Evolutionary conservation across 2,329 filamentous ascomycete genomes (phyloP), one percentile per base, ranked within the genome.

Genomic region (Talaromyces pinophilus): DNA sequence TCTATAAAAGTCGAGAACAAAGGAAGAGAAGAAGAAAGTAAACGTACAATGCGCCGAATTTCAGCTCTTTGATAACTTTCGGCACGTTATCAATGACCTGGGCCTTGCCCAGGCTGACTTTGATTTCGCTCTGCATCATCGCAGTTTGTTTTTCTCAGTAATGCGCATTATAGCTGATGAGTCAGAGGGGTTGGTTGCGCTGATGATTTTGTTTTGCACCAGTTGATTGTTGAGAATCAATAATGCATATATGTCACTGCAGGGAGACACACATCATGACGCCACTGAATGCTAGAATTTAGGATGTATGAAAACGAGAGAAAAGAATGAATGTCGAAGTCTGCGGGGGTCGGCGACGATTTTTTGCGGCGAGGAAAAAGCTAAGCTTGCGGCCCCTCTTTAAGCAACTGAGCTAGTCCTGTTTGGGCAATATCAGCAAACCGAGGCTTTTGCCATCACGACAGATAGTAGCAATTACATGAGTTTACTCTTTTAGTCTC

Each of bases 51-150:
- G 98, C 92, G 75, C 94, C 94, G 79, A 98, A 98, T 76, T 96
- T 93, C 77, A 98, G 87, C 76, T 93, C 90, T 78, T 90, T 93
- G 83, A 97, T 96, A 74, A 92, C 90, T 83, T 96, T 96, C 40
- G 94, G 94, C 65, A 92, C 85, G 76, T 89, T 89, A 80, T 97
- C 93, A 63, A 92, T 87, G 77, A 97, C 90, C 86, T 97, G 93
- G 83, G 92, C 88, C 85, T 97, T 97, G 72, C 79, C 78, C 77
- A 80, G 78, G 72, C 80, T 78, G 73, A 88, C 79, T 72, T 79
- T 77, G 67, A 75, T 67, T 76, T 76, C 76, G 75, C 72, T 80
- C 79, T 70, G 75, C 73, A 74, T 78, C 78, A 80, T 76, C 67
- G 65, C 65, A 63, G 65, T 54, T 60, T 33, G 71, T 72, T 65